phyloP scores from a whole-genome alignment of 1,284 basidiomycete species.

The Schizophyllum commune region DNA sequence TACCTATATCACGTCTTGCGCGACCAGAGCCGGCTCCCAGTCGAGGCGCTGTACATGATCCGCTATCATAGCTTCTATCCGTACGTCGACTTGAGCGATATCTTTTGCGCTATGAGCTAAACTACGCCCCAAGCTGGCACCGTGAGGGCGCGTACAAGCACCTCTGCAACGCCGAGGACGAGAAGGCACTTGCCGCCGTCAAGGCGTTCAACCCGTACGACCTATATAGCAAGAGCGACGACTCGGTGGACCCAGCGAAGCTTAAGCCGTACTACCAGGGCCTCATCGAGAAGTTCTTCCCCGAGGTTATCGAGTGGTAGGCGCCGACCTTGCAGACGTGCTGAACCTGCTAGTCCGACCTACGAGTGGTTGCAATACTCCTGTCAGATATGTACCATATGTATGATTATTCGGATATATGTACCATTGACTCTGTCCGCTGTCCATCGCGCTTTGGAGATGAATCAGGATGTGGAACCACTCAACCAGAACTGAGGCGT shows the following conservation, averaged over 20 bases:
- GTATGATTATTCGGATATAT: no score
- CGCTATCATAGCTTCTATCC: constrained; percentile 94
- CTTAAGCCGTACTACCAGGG: constrained; percentile 78
- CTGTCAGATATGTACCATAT: no score
- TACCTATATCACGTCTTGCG: constrained; percentile 75
- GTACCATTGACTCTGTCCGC: no score
- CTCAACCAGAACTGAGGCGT: no score
- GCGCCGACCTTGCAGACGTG: no score
- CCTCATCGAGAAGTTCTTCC: constrained; percentile 83
- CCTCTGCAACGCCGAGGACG: constrained; percentile 66
- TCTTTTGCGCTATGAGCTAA: not conserved
- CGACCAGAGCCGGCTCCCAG: constrained; percentile 73
- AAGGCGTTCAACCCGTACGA: constrained; percentile 86
- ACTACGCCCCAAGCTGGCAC: constrained; percentile 49
- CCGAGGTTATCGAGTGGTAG: constrained; percentile 69
- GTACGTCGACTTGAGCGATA: constrained; percentile 23
- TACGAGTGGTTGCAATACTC: no score
- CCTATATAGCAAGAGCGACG: constrained; percentile 84
- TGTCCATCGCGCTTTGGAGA: no score
- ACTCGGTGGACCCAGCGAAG: constrained; percentile 51
- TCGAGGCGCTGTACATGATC: constrained; percentile 85
- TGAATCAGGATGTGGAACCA: no score
- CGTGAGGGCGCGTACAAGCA: constrained; percentile 77
- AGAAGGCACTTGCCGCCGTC: constrained; percentile 56
- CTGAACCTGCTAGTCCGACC: no score